These are phyloP conservation scores for Solanum chilense DNA, from an alignment of 257 asterid species.

Conservation along the genomic window DNA sequence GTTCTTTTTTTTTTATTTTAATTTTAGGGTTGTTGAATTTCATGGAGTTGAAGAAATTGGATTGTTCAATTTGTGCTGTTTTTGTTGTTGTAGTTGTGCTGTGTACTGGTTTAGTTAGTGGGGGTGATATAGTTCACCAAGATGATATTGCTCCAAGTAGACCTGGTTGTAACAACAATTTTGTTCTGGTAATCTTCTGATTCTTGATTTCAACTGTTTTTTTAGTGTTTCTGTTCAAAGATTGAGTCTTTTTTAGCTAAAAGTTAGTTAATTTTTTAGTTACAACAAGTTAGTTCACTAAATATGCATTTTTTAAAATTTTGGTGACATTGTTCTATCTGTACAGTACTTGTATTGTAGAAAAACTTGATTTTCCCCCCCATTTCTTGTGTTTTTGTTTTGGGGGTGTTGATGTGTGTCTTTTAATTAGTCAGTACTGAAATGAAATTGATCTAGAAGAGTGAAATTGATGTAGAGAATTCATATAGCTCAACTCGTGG, in stretches of 20 bases:
- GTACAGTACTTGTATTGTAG: neutral
- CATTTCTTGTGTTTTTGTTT: neutral
- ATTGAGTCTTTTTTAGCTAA: neutral
- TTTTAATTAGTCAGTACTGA: neutral
- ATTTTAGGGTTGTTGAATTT: neutral
- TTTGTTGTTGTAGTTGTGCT: slow-evolving; percentile 23
- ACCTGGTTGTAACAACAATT: slow-evolving; percentile 81
- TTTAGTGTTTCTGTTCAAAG: neutral
- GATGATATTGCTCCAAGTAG: slow-evolving; percentile 73
- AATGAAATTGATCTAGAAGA: neutral
- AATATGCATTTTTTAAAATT: neutral
- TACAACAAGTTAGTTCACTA: neutral
- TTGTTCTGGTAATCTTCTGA: slow-evolving; percentile 55
- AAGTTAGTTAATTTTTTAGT: neutral
- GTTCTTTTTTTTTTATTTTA: no score
- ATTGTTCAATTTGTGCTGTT: slow-evolving; percentile 25
- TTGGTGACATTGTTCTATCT: neutral
- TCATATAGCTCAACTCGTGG: neutral
- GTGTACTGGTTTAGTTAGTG: slow-evolving; percentile 35
- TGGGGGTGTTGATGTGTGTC: neutral
- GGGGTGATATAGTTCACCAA: slow-evolving; percentile 83
- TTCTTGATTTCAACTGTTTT: neutral
- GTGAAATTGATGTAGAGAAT: neutral
- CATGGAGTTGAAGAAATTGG: slow-evolving; percentile 37
- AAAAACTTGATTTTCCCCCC: neutral